A percentile compares a stretch with the other conserved stretches of the same genome.
These are phyloP conservation scores for Lachancea thermotolerans DNA, from an alignment of 805 yeast genomes.

Conservation along the genomic window DNA sequence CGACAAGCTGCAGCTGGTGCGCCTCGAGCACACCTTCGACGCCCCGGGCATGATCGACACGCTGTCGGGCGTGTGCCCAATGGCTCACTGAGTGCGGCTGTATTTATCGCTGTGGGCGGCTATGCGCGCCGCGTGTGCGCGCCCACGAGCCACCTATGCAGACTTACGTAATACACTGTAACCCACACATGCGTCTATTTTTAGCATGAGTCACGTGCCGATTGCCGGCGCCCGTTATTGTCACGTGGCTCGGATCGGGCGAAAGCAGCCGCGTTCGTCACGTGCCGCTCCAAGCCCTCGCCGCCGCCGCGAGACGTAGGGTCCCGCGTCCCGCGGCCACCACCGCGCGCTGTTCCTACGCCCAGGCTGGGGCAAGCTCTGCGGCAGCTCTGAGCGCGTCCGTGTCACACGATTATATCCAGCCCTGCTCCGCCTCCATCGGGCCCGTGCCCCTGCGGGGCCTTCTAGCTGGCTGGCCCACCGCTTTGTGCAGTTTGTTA, in stretches of 20 bases:
- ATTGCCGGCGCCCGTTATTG: too few species aligned
- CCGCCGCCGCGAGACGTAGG: neutral
- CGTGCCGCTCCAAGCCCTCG: neutral
- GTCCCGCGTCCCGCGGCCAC: too few species aligned
- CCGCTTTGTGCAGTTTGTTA: too few species aligned
- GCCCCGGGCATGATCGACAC: conserved; percentile 2
- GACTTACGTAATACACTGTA: too few species aligned
- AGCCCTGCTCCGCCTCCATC: too few species aligned
- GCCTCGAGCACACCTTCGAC: conserved; percentile 3
- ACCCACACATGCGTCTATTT: too few species aligned
- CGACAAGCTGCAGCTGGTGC: neutral
- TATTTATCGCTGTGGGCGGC: neutral
- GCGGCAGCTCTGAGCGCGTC: neutral
- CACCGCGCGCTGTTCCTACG: too few species aligned
- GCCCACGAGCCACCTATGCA: neutral
- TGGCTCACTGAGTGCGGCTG: neutral
- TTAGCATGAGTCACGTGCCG: neutral
- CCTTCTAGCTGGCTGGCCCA: too few species aligned
- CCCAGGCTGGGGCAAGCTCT: neutral
- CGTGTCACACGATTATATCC: neutral
- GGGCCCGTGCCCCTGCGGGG: too few species aligned
- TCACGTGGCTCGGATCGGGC: too few species aligned
- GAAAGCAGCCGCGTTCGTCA: too few species aligned
- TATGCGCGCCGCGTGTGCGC: neutral
- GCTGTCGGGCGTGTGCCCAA: conserved; percentile 4